phyloP scores from a whole-genome alignment of 306 rosid genomes.

The Mimosa pudica region DNA sequence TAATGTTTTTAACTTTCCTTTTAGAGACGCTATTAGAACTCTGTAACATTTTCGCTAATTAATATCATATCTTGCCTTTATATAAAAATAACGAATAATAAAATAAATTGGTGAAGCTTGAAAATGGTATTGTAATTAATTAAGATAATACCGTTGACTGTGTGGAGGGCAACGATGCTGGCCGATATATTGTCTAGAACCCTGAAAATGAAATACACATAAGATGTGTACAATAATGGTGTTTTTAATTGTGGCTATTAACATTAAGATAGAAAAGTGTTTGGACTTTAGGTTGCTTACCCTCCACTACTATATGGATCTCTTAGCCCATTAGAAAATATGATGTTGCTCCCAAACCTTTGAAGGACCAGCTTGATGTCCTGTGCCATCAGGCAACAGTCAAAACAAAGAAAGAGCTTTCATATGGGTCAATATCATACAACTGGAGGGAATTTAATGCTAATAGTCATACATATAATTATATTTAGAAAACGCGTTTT shows the following conservation, averaged over 20 bases:
- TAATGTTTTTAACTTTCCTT: too few species aligned
- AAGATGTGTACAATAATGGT: neutral
- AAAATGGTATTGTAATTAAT: neutral
- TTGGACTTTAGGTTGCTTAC: conserved; percentile 35
- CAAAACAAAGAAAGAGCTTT: neutral
- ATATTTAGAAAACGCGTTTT: neutral
- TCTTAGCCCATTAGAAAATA: conserved; percentile 74
- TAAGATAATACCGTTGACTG: conserved; percentile 38
- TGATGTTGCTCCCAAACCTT: conserved; percentile 67
- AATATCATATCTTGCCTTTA: too few species aligned
- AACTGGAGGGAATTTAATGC: neutral
- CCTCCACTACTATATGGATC: conserved; percentile 72
- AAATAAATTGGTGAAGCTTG: neutral
- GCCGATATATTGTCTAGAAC: conserved; percentile 52
- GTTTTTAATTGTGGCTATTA: neutral
- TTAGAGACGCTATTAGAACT: too few species aligned
- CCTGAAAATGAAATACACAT: conserved; percentile 35
- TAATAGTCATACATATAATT: neutral
- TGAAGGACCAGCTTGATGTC: conserved; percentile 52
- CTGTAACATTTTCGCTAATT: too few species aligned
- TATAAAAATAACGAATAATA: too few species aligned
- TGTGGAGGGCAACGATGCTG: conserved; percentile 46
- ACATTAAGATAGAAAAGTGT: neutral
- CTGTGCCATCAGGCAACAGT: conserved; percentile 35
- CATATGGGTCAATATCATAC: neutral